A percentile compares a stretch with the other conserved stretches of the same genome.
Evolutionary conservation across 129 eudicot species (phyloP).

Genomic region (Tagetes erecta): DNA sequence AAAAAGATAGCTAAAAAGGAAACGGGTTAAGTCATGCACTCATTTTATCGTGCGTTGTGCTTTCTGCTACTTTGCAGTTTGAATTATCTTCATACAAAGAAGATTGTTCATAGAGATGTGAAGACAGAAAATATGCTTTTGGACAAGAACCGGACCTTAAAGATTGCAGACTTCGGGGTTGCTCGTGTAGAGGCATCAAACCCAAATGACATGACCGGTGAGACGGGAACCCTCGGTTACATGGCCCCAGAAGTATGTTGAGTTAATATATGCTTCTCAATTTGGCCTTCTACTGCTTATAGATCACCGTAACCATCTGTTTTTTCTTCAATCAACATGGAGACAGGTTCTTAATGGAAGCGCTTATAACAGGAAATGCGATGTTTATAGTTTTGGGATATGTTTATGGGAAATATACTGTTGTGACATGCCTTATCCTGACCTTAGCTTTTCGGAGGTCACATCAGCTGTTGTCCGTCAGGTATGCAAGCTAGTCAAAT

Average conservation of each 20-base stretch:
- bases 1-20: not conserved
- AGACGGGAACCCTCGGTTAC: slow-evolving; percentile 74
- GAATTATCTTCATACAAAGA: slow-evolving; percentile 68
- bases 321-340: slow-evolving; percentile 15
- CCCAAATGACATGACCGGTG: slow-evolving; percentile 78
- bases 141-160: slow-evolving; percentile 59
- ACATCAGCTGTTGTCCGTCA: slow-evolving; percentile 91
- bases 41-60: not conserved
- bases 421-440: slow-evolving; percentile 97
- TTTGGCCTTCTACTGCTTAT: not conserved
- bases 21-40: not conserved
- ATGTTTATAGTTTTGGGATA: slow-evolving; percentile 87
- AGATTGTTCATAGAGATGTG: slow-evolving; percentile 76
- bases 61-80: slow-evolving; percentile 38
- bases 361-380: slow-evolving; percentile 82
- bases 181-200: slow-evolving; percentile 78
- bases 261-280: slow-evolving; percentile 1
- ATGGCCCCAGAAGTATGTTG: slow-evolving; percentile 74
- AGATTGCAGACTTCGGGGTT: slow-evolving; percentile 71
- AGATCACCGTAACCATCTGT: not conserved
- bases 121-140: slow-evolving; percentile 76
- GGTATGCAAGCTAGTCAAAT: slow-evolving; percentile 38
- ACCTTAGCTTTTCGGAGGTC: slow-evolving; percentile 91
- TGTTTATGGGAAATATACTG: slow-evolving; percentile 96
- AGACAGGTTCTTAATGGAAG: slow-evolving; percentile 76